These are phyloP conservation scores for Helichrysum umbraculigerum DNA, from an alignment of 129 eudicot species.

Conservation along the genomic window DNA sequence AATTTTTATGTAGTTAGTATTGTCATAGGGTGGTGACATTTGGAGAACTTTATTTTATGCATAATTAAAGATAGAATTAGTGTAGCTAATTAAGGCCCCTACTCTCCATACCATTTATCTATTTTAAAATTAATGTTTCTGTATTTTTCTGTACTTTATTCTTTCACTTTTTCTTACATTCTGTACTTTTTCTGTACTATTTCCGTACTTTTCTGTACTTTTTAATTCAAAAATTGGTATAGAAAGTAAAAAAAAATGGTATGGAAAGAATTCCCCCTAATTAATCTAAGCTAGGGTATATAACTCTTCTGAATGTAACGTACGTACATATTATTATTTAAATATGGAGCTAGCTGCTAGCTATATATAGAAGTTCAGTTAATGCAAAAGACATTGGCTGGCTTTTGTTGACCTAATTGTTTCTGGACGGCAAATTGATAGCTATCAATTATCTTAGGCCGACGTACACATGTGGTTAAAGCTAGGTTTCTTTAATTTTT, in stretches of 20 bases:
- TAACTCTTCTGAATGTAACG: background rate
- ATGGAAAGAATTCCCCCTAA: no score
- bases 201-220: no score
- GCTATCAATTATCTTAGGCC: conserved; percentile 23
- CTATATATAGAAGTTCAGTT: conserved; percentile 23
- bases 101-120: no score
- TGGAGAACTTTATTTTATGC: conserved; percentile 9
- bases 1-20: conserved; percentile 26
- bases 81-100: no score
- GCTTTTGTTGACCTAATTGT: conserved; percentile 40
- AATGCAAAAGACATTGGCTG: conserved; percentile 36
- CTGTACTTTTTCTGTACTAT: no score
- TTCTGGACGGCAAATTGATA: conserved; percentile 31
- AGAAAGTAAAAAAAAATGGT: no score
- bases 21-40: conserved; percentile 40
- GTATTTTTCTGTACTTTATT: no score
- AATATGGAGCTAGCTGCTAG: conserved; percentile 19
- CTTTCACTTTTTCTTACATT: no score
- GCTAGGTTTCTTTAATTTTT: conserved; percentile 1
- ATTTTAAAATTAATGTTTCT: no score
- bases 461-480: background rate
- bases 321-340: background rate
- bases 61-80: background rate
- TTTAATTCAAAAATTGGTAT: no score
- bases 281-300: conserved; percentile 10